Conservation (phyloP, 1,284 basidiomycete genomes). For the Vanrija sp. region DNA sequence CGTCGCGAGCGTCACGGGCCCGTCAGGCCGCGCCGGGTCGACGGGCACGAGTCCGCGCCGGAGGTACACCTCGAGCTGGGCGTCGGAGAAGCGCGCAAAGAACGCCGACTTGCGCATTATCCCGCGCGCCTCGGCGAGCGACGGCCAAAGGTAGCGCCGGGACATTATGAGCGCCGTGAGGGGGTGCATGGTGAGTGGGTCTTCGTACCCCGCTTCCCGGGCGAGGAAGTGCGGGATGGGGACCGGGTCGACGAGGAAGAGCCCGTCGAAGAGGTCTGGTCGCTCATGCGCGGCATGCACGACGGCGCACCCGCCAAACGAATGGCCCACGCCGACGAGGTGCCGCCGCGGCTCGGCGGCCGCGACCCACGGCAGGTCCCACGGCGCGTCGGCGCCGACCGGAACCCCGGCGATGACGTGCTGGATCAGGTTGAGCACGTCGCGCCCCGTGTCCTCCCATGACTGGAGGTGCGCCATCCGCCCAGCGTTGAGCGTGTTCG, state of each 20-base stretch:
- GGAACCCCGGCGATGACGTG: constrained; percentile 49
- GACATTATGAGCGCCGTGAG: constrained; percentile 54
- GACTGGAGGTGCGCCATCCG: constrained; percentile 48
- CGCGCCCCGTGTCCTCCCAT: constrained; percentile 48
- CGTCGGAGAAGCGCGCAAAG: constrained; percentile 53
- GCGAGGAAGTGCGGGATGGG: constrained; percentile 5
- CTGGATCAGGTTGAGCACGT: constrained; percentile 47
- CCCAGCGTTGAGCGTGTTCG: constrained; percentile 62
- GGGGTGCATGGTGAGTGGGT: constrained; percentile 3
- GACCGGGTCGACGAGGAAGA: constrained; percentile 74
- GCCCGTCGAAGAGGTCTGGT: constrained; percentile 65
- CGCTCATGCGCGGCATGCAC: constrained; percentile 58
- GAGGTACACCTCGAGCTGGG: constrained; percentile 64
- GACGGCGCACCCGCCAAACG: constrained; percentile 69
- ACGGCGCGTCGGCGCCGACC: not conserved
- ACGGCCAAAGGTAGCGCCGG: constrained; percentile 61
- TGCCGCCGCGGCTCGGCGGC: constrained; percentile 1
- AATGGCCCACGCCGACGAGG: constrained; percentile 67
- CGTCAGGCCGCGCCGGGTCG: not conserved
- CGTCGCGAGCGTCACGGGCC: constrained; percentile 29
- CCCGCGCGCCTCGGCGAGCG: constrained; percentile 57
- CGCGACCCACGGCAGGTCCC: not conserved
- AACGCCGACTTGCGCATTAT: constrained; percentile 54
- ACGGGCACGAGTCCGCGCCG: constrained; percentile 59
- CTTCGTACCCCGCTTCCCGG: not conserved